Evolutionary conservation across 2,329 filamentous ascomycete species (phyloP).

Genomic region (Rhynchosporium secalis): DNA sequence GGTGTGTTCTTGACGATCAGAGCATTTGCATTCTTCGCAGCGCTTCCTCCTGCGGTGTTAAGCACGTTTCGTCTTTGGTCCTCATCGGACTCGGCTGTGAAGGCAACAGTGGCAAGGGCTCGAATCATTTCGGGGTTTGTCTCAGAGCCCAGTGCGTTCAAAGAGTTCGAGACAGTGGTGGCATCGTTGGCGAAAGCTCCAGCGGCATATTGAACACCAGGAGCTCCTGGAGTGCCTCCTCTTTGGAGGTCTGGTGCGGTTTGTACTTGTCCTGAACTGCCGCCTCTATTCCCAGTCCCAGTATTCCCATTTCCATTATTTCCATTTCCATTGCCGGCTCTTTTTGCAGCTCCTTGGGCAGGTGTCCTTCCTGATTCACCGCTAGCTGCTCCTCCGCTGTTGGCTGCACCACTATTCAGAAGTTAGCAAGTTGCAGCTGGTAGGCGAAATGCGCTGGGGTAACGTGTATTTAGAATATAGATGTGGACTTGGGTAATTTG

Average conservation of each 20-base stretch:
- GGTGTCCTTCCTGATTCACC: background rate
- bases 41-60: conserved; percentile 28
- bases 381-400: background rate
- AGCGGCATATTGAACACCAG: conserved; percentile 27
- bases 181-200: conserved; percentile 33
- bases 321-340: background rate
- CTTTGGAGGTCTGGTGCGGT: background rate
- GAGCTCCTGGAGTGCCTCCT: conserved; percentile 5
- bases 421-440: background rate
- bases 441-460: background rate
- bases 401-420: background rate
- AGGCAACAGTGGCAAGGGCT: conserved; percentile 29
- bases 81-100: conserved; percentile 33
- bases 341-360: background rate
- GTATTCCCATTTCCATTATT: too few species aligned
- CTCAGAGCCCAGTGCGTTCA: conserved; percentile 27
- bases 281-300: background rate
- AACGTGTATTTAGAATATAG: background rate
- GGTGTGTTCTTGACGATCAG: conserved; percentile 36
- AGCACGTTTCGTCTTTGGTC: conserved; percentile 32
- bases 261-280: conserved; percentile 1
- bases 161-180: conserved; percentile 31
- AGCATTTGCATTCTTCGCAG: conserved; percentile 27
- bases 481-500: background rate
- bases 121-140: conserved; percentile 25